Base-by-base conservation (phyloP, 2,329 filamentous ascomycete genomes). In the Pseudonectria foliicola region DNA sequence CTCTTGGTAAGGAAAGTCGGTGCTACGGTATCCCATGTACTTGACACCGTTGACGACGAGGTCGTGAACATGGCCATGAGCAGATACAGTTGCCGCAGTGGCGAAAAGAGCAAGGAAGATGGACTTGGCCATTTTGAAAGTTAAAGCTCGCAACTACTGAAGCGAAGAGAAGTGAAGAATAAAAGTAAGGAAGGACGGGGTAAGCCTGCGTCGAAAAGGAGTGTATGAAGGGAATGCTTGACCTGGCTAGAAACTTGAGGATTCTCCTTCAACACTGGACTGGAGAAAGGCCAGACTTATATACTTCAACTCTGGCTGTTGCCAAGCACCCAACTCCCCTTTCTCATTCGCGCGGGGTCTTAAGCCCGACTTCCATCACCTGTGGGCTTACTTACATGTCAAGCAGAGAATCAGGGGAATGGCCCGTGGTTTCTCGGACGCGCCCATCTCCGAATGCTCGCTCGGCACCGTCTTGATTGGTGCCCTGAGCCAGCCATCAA, bases 41-140 rank as follows among this genome's bases (percentile, higher is more conserved):
- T 38, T 65, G 31, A 66, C 55, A 15, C 66, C 64, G 39, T 67
- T 63, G 54, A 67, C 48, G 34, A 67, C 54, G 40, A 68, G 56
- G 48, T 65, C 53, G 35, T 52, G 49, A 37, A 68, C 60, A 39
- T 67, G 63, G 4, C 65, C 64, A 43, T 68, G 63, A 13, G 60
- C 63, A 30, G 36, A 38, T n/a, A 52, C 41, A 7, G 13, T 13
- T 16, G 24, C n/a, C 4, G 29, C 43, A 21, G 49, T 37, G 13
- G 37, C 33, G 15, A 41, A 33, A 31, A 38, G 15, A 35, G 25
- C 13, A 28, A 42, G 35, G 38, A 44, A 26, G 10, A 15, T 40
- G 27, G 27, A 38, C n/a, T 37, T 25, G 31, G 21, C 18, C 28
- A 43, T 48, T 2, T 24, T 35, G 10, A 26, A 32, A 14, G 28